Conservation (phyloP, 2,329 filamentous ascomycete species). For the Neurospora crassa region DNA sequence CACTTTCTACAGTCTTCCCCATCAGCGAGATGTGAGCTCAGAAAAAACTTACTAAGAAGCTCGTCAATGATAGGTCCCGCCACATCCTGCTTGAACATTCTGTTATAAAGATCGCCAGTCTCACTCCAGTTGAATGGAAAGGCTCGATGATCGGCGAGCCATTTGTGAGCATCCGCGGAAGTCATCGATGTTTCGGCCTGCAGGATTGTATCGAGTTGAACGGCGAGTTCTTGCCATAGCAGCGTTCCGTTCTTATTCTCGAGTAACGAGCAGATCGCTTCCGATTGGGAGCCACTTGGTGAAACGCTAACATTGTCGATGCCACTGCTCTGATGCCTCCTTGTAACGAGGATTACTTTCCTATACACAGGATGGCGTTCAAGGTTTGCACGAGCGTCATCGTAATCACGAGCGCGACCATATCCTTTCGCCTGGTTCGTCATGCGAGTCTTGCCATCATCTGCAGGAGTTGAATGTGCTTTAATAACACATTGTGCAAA, state of each 20-base stretch:
- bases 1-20: neutral
- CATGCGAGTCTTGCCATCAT: too few relatives aligned
- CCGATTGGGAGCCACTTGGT: neutral
- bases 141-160: neutral
- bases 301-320: neutral
- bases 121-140: neutral
- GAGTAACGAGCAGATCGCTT: neutral
- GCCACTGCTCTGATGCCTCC: neutral
- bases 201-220: neutral
- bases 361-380: neutral
- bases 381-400: neutral
- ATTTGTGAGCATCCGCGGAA: neutral
- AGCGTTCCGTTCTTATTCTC: neutral
- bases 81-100: neutral
- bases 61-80: neutral
- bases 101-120: neutral
- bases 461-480: too few relatives aligned
- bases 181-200: neutral
- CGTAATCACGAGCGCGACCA: neutral
- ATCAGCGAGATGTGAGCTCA: neutral
- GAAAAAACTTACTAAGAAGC: neutral
- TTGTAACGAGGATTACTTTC: neutral
- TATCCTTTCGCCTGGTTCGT: too few relatives aligned
- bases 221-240: neutral
- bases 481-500: too few relatives aligned